Conservation (phyloP, 306 rosid genomes). For the Lathyrus tuberosus region DNA sequence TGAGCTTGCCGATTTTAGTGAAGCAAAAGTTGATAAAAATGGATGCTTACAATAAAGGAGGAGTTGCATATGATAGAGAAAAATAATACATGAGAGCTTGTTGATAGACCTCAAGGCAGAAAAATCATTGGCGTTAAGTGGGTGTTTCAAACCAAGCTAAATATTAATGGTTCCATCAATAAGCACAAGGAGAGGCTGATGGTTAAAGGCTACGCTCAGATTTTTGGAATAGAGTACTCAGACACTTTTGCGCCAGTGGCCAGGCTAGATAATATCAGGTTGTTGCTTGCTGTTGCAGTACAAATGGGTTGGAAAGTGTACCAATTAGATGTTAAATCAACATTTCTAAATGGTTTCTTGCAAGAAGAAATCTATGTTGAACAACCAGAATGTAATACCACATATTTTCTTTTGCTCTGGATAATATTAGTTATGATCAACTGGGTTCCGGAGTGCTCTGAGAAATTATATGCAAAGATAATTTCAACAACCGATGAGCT, state of each 20-base stretch:
- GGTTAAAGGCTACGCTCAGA: neutral
- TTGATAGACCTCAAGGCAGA: neutral
- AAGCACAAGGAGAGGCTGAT: neutral
- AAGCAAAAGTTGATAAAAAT: too few species aligned
- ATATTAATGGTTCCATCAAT: neutral
- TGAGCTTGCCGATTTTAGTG: too few species aligned
- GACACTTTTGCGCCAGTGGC: neutral
- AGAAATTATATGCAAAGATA: too few species aligned
- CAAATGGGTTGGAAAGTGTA: neutral
- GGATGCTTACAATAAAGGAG: too few species aligned
- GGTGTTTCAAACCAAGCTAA: neutral
- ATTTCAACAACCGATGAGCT: too few species aligned
- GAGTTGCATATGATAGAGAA: neutral
- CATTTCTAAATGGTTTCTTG: neutral
- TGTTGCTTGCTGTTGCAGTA: neutral
- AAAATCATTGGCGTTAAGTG: neutral
- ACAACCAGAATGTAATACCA: neutral
- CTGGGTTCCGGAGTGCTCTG: too few species aligned
- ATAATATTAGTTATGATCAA: too few species aligned
- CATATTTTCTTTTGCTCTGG: too few species aligned
- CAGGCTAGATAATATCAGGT: neutral
- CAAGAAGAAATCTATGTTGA: neutral
- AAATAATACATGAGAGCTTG: neutral
- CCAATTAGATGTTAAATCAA: neutral
- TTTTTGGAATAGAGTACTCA: neutral